Base-by-base conservation (phyloP, 345 rosid genomes). In the Cochlearia excelsa region DNA sequence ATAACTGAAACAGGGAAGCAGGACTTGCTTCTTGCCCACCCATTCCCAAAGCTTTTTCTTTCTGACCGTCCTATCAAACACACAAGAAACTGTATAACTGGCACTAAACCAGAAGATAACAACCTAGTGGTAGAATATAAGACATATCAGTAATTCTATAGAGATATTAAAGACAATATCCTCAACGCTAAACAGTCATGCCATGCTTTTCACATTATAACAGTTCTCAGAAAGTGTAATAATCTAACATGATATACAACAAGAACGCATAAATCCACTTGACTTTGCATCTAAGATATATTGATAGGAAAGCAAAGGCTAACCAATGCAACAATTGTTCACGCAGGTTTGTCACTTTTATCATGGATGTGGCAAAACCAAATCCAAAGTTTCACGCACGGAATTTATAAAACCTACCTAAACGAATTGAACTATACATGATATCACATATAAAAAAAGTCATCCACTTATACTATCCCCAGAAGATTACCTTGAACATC, bases 401-500 rank as follows among this genome's bases (percentile, higher is more conserved):
- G 37, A 42, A 0, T 66, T 46, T 30, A 8, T 44, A 43, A 29
- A 27, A 56, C 33, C 34, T 56, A 48, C 34, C 27, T 66, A 39
- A 30, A 40, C 39, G 9, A 41, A 27, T 41, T 50, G 29, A 41
- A 11, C 30, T 57, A 49, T 39, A 47, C 10, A 41, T 16, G 23
- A 16, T 31, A 51, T 30, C 27, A 28, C 50, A 34, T 51, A 11
- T 33, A 28, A 35, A 43, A 33, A 44, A 42, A 7, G 9, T 33
- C 47, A 33, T 46, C 29, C 46, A 51, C 29, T 59, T 58, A 59
- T 40, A 63, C 7, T 38, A 45, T 52, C 26, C 34, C n/a, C 9
- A 61, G 69, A 66, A 34, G 66, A 64, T 71, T 80, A 93, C 97
- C 99, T 93, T 93, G 79, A 89, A 85, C 95, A 82, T 89, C 53